Evolutionary conservation across 345 rosid genomes (phyloP), one percentile per base, ranked within the genome.

Genomic region (Gossypium longicalyx): DNA sequence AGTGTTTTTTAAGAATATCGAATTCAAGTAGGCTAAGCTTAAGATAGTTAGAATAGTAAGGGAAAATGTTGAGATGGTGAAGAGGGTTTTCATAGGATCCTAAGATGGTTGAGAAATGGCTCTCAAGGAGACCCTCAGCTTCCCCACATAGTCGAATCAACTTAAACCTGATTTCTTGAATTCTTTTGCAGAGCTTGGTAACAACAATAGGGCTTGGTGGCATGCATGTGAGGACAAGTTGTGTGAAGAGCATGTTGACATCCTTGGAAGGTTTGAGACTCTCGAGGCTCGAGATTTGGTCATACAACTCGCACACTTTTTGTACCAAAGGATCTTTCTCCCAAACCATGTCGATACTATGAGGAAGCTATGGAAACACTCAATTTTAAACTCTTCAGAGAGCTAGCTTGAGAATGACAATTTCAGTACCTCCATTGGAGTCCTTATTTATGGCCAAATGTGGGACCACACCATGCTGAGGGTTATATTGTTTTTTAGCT

Each of bases 261-360:
- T 91, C 87, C 77, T 85, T 85, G 80, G 87, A 84, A 25, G 98
- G 98, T 70, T 88, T 89, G 74, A 94, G 88, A 12, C 67, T 83
- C 23, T 87, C 85, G 12, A 94, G 97, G 80, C 80, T 68, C 9
- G 93, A 86, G 87, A 94, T 92, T 84, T 90, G 80, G 51, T 83
- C 84, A 70, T 90, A 90, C 20, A 94, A 79, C n/a, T 83, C 85
- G 22, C 83, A 86, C 68, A 94, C 82, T 67, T 73, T 87, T 75
- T 57, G 61, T 13, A 94, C 89, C 80, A 94, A 80, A n/a, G 72
- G 76, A 51, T 51, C 89, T 53, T 88, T 86, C 74, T 85, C 84
- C 87, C 86, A 87, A 78, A 82, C 93, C 98, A 93, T 93, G 93
- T 87, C 87, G 91, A 90, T 89, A 86, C 90, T 80, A 78, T 85